Evolutionary conservation across 805 yeast species (phyloP), one percentile per base, ranked within the genome.

Genomic region (Candida andamanensis): DNA sequence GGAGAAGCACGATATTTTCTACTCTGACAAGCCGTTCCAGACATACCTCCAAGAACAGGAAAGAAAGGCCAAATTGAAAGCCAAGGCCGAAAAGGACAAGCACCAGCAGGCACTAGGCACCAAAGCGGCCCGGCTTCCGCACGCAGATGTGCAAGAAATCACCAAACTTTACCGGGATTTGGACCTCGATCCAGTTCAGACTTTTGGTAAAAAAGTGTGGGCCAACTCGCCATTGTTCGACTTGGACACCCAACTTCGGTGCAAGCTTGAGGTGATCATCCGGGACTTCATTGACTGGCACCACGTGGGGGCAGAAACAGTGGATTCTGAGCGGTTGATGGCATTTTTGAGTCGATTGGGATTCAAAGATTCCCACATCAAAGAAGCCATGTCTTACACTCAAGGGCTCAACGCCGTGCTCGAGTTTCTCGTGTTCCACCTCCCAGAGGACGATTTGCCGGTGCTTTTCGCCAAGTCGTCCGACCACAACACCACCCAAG

Each of bases 391-490:
- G 28, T 58, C 63, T 17, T 84, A 84, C 47, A 63, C 79, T 0
- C 41, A 50, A 3, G 45, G 69, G 1, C 67, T 76, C 34, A 64
- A 70, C 2, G 75, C 70, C 15, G 68, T 80, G 0, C 54, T 83
- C 26, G 85, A 80, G 39, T 83, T 92, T 90, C 68, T 90, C 13
- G 58, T 90, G 8, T 79, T 89, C 43, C 92, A 90, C 48, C 74
- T 90, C 3, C 97, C 97, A 0, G 97, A 92, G 41, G 97, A 89
- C 50, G 98, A 90, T 47, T 61, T 90, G 19, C 98, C 98, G 0
- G 44, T 58, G 0, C 61, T 67, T 28, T 83, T 83, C 46, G 67
- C 70, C 12, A 76, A 78, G 39, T 59, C 74, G 24, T 67, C 69
- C 15, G 69, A 68, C 27, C 86, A 79, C 44, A 63, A 80, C 0